phyloP scores from a whole-genome alignment of 73 alveolate genomes.

The Paramecium caudatum region DNA sequence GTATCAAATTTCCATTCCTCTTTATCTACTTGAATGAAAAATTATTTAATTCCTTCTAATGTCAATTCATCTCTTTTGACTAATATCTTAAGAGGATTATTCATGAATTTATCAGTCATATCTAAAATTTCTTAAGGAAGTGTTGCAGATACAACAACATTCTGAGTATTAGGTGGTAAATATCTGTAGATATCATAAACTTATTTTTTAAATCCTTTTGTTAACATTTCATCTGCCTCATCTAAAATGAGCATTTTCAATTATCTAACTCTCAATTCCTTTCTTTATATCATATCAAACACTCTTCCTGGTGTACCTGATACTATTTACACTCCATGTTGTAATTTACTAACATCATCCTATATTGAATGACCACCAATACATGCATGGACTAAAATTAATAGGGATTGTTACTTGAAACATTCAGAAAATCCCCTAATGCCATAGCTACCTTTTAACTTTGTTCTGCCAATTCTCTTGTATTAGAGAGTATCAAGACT shows the following conservation, averaged over 20 bases:
- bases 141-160: conserved; percentile 97
- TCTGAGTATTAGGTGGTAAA: conserved; percentile 95
- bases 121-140: conserved; percentile 97
- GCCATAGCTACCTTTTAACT: conserved; percentile 91
- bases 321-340: conserved; percentile 96
- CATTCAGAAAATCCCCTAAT: conserved; percentile 96
- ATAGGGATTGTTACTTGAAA: conserved; percentile 73
- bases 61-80: conserved; percentile 99
- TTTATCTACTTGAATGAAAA: conserved; percentile 94
- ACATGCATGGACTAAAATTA: conserved; percentile 90
- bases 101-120: conserved; percentile 95
- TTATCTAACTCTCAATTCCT: conserved; percentile 85
- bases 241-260: conserved; percentile 96
- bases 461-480: conserved; percentile 96
- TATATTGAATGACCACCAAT: conserved; percentile 97
- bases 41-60: conserved; percentile 98
- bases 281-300: conserved; percentile 95
- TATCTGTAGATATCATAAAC: conserved; percentile 98
- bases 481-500: conserved; percentile 90
- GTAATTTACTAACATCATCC: conserved; percentile 96
- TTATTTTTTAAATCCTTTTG: conserved; percentile 96
- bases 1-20: conserved; percentile 97
- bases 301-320: conserved; percentile 99
- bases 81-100: conserved; percentile 96
- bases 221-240: conserved; percentile 99